Evolutionary conservation across 2,329 filamentous ascomycete species (phyloP), one percentile per base, ranked within the genome.

Genomic region (Aureobasidium sp.): DNA sequence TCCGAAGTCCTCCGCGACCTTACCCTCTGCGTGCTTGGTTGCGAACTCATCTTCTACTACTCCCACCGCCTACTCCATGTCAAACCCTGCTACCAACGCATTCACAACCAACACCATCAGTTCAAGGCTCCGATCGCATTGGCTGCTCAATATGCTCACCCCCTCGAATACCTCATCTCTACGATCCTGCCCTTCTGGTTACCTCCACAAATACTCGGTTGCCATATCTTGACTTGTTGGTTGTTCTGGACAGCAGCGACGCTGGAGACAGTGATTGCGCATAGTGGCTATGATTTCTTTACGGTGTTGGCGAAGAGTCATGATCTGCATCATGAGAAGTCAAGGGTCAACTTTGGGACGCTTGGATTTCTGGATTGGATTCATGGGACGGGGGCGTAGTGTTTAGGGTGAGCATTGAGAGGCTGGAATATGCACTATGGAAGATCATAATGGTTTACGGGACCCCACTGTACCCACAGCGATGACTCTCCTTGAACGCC

Each of bases 31-130:
- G n/a, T 61, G 2, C 25, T 67, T 2, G 40, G 29, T 29, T 56
- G 59, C 27, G 66, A 67, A 27, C 27, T 65, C 27, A 50, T 67
- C 15, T 67, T 67, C 31, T 67, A 67, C 61, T 67, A 67, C n/a
- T 33, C 51, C 3, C 66, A 67, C 38, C 43, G 66, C 10, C 47
- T 67, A 1, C 38, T 67, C 2, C 66, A 67, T 31, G 3, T 42
- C 29, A 38, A 16, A 25, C 0, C 13, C 2, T 31, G 58, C 16
- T 67, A 65, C 31, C 31, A 40, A 31, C 10, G 16, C 29, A 65
- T 67, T n/a, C 66, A 67, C 40, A 67, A 65, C 51, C 43, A 59
- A 40, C 66, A 67, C 23, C 66, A 67, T 38, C 29, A 50, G 27
- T 67, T 65, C 61, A 65, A 56, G 15, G 66, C 66, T 27, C 66